A percentile compares a stretch with the other conserved stretches of the same genome.
Evolutionary conservation across 2,329 filamentous ascomycete species (phyloP).

Genomic region (Chalaropsis thielavioides): DNA sequence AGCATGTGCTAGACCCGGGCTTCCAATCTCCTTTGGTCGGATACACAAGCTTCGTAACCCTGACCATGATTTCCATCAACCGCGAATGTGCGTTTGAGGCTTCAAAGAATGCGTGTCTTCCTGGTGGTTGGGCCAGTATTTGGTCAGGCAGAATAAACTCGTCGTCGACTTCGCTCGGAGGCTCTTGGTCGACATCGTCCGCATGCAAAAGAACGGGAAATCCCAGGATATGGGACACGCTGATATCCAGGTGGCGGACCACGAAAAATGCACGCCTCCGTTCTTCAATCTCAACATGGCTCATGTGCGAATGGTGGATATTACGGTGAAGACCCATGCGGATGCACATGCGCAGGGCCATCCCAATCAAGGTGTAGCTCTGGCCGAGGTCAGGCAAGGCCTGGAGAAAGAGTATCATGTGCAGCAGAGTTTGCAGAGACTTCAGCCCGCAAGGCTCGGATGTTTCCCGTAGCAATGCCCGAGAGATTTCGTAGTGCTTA

Average conservation of each 20-base stretch:
- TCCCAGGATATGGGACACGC: constrained; percentile 51
- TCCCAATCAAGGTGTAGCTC: constrained; percentile 68
- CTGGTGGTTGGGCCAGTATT: constrained; percentile 40
- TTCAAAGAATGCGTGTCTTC: constrained; percentile 44
- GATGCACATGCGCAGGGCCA: constrained; percentile 60
- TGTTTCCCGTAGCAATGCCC: constrained; percentile 49
- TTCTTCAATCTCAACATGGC: constrained; percentile 48
- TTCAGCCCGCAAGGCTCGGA: constrained; percentile 59
- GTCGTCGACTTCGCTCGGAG: constrained; percentile 51
- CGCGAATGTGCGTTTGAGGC: constrained; percentile 52
- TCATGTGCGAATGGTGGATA: constrained; percentile 47
- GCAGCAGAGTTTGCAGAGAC: constrained; percentile 60
- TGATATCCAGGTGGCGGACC: constrained; percentile 55
- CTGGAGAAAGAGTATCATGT: constrained; percentile 70
- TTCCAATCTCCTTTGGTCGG: constrained; percentile 24
- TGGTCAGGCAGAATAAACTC: constrained; percentile 48
- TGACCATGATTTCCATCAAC: constrained; percentile 48
- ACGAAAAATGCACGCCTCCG: constrained; percentile 53
- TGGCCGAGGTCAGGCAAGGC: constrained; percentile 64
- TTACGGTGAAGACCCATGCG: constrained; percentile 66
- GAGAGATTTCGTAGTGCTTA: constrained; percentile 58
- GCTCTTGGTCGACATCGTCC: constrained; percentile 53
- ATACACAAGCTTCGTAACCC: constrained; percentile 52
- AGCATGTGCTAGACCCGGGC: constrained; percentile 29
- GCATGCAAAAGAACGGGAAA: constrained; percentile 48